Percentiles rank a stretch among this genome's conserved stretches.
phyloP scores from a whole-genome alignment of 2,329 filamentous ascomycete species.

The Dothideomycetes sp. region DNA sequence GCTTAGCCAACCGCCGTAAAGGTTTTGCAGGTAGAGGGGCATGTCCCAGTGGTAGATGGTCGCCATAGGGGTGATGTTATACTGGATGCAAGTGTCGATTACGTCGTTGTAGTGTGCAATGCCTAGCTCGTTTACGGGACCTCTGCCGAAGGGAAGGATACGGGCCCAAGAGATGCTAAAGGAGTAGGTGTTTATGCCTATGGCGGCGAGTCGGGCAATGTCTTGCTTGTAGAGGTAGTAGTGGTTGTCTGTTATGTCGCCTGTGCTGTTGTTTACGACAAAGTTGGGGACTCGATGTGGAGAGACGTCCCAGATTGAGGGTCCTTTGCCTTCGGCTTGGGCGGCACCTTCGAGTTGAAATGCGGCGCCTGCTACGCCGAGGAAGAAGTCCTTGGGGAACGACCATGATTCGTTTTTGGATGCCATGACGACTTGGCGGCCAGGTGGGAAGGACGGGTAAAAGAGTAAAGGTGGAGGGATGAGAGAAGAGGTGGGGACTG shows the following conservation, averaged over 20 bases:
- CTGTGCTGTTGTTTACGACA: constrained; percentile 24
- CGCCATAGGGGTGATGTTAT: constrained; percentile 32
- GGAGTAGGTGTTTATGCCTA: constrained; percentile 23
- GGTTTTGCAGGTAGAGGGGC: constrained; percentile 13
- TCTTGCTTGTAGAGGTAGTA: constrained; percentile 12
- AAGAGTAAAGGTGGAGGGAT: constrained; percentile 19
- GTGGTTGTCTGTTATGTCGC: constrained; percentile 33
- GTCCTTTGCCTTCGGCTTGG: constrained; percentile 19
- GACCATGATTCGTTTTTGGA: constrained; percentile 20
- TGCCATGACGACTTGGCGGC: constrained; percentile 19
- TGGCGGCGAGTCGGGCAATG: constrained; percentile 27
- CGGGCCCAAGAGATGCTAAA: constrained; percentile 40
- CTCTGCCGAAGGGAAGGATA: constrained; percentile 37
- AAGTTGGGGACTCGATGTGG: constrained; percentile 13
- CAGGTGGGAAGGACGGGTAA: constrained; percentile 22
- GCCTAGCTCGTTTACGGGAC: constrained; percentile 34
- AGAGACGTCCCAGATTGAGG: constrained; percentile 21
- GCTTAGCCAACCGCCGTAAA: constrained; percentile 29
- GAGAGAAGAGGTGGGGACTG: constrained; percentile 23
- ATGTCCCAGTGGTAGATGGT: constrained; percentile 37
- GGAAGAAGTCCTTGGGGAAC: constrained; percentile 19
- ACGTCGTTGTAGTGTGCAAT: constrained; percentile 39
- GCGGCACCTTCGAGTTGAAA: constrained; percentile 21
- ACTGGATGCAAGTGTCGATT: constrained; percentile 25
- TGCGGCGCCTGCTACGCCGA: constrained; percentile 22